Conservation (phyloP, 768 basidiomycete genomes). For the Tricholomella constricta region DNA sequence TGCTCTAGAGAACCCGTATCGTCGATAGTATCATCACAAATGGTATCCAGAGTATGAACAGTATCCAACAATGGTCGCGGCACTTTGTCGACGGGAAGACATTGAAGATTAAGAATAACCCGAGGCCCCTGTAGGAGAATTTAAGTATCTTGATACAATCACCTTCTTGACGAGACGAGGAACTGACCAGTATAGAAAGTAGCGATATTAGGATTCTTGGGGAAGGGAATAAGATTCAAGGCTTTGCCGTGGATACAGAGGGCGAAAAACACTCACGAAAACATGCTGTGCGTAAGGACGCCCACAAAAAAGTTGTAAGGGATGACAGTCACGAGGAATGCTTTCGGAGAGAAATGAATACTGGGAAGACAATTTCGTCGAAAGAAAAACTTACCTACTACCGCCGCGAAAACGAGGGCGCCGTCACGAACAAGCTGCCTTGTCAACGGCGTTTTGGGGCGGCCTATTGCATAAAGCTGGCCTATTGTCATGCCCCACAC, state of each 20-base stretch:
- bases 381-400: slow-evolving; percentile 2
- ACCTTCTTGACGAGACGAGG: too few relatives aligned
- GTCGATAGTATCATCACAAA: too few relatives aligned
- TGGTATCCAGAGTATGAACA: neutral
- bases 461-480: neutral
- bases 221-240: neutral
- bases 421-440: slow-evolving; percentile 10
- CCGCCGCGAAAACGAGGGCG: slow-evolving; percentile 1
- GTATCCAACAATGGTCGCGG: neutral
- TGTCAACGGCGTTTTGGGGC: neutral
- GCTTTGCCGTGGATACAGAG: neutral
- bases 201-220: slow-evolving; percentile 12
- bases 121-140: slow-evolving; percentile 8
- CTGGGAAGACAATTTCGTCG: neutral
- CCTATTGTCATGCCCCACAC: slow-evolving; percentile 12
- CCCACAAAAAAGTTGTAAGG: slow-evolving; percentile 11
- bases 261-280: slow-evolving; percentile 6
- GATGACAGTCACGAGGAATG: slow-evolving; percentile 4
- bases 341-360: neutral
- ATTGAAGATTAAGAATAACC: slow-evolving; percentile 5
- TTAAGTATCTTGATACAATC: too few relatives aligned
- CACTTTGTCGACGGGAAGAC: neutral
- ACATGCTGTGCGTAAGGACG: slow-evolving; percentile 10
- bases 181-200: slow-evolving; percentile 11
- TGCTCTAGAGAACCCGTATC: neutral